A percentile compares a stretch with the other conserved stretches of the same genome.
phyloP scores from a whole-genome alignment of 305 asterid species.

The Solanum aculeatissimum region DNA sequence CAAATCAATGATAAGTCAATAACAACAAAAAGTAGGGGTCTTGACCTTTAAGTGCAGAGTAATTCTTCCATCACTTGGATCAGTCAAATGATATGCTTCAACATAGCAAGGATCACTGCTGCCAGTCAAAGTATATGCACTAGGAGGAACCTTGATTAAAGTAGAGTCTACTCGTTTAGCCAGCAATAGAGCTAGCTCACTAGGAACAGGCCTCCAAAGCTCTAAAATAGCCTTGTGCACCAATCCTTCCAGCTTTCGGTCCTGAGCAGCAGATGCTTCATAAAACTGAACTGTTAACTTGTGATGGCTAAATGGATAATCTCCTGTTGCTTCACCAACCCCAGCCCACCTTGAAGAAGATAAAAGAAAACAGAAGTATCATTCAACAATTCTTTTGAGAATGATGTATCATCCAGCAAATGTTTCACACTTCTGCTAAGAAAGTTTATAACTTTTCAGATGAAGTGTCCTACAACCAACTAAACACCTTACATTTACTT shows the following conservation, averaged over 20 bases:
- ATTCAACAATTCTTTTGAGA: not conserved
- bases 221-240: constrained; percentile 91
- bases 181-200: constrained; percentile 60
- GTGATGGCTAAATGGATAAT: constrained; percentile 96
- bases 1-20: not conserved
- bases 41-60: constrained; percentile 85
- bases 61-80: constrained; percentile 91
- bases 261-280: constrained; percentile 88
- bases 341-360: constrained; percentile 72
- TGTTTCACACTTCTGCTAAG: not conserved
- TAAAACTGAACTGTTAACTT: constrained; percentile 91
- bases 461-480: not conserved
- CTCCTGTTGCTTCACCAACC: constrained; percentile 82
- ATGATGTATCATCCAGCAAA: not conserved
- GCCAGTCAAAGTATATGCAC: constrained; percentile 69
- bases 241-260: constrained; percentile 83
- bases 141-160: constrained; percentile 68
- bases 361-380: constrained; percentile 1
- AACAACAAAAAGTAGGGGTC: constrained; percentile 2
- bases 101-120: constrained; percentile 97
- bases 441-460: not conserved
- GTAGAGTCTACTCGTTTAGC: constrained; percentile 58
- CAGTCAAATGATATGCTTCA: constrained; percentile 87
- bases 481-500: not conserved
- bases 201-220: constrained; percentile 93